Base-by-base conservation (phyloP, 2,329 filamentous ascomycete species). In the Phoma sp. region DNA sequence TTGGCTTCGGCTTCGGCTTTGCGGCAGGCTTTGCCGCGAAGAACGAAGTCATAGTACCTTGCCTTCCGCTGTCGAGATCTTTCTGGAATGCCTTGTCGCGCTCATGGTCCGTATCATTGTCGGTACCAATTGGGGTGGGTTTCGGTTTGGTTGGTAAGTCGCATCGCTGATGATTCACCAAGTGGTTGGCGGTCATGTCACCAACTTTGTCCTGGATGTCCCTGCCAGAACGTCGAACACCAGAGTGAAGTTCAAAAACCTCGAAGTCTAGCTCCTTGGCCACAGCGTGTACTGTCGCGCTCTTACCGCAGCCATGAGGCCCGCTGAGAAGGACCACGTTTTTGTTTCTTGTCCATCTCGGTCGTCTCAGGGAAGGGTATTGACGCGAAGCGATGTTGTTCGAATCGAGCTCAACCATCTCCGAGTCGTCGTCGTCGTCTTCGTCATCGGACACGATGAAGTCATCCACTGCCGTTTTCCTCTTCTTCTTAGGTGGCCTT, bases 111-210 rank as follows among this genome's bases (percentile, higher is more conserved):
- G 75, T 74, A 20, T 76, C 70, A 20, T 75, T 70, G 1, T 64
- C 62, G 7, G 49, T 39, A 4, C 50, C 14, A 11, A 42, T 15
- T 7, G 47, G 7, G 4, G 60, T 49, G 21, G 60, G 42, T 29
- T 64, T 60, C 1, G 46, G 42, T 78, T 80, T 47, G 11, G 38
- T 40, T 20, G 40, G 29, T 4, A 40, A 6, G 30, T 62, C 58
- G 11, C 54, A 40, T 61, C 73, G 39, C 65, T 73, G 57, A 49
- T 71, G 81, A 60, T 87, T 86, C 17, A 99, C 93, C 1, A 96
- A 83, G 74, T 99, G 95, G 66, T 99, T 98, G 57, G 88, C 88
- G 4, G 92, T 95, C 93, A 99, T 98, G 74, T 99, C 92, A 33
- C 95, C 96, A 37, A 99, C 91, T 64, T 85, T 91, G 66, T 99